Evolutionary conservation across 768 basidiomycete genomes (phyloP).

Genomic region (Panaeolus cyanescens): DNA sequence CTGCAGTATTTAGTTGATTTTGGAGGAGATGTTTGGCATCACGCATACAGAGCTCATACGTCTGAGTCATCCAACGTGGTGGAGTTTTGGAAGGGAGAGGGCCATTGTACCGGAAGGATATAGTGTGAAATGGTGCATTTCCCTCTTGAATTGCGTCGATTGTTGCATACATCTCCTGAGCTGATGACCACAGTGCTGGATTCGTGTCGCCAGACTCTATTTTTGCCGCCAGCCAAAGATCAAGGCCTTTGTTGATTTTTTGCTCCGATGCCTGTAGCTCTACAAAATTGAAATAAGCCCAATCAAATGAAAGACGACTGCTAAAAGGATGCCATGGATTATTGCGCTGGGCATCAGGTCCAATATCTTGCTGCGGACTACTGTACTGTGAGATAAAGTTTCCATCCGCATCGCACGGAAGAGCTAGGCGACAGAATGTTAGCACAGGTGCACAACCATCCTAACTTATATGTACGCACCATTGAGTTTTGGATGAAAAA

Average conservation of each 20-base stretch:
- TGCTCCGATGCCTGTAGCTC: conserved; percentile 16
- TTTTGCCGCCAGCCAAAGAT: conserved; percentile 18
- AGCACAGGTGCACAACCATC: too few species aligned
- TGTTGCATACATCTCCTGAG: conserved; percentile 12
- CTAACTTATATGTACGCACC: too few species aligned
- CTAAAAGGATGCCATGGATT: conserved; percentile 23
- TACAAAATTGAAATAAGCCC: conserved; percentile 21
- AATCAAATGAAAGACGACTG: conserved; percentile 20
- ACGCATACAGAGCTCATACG: conserved; percentile 22
- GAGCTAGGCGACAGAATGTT: neutral
- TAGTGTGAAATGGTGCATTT: conserved; percentile 15
- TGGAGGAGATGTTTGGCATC: conserved; percentile 16
- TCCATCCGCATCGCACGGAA: conserved; percentile 4
- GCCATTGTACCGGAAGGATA: conserved; percentile 16
- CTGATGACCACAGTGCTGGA: conserved; percentile 8
- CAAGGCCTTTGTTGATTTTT: conserved; percentile 16
- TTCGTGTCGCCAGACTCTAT: conserved; percentile 6
- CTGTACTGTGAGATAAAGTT: neutral
- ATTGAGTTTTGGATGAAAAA: conserved; percentile 11
- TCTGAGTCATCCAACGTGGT: conserved; percentile 23
- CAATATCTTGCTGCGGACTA: conserved; percentile 13
- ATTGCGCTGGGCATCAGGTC: conserved; percentile 18
- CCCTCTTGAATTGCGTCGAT: conserved; percentile 18
- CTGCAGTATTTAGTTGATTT: conserved; percentile 18
- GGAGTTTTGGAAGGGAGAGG: conserved; percentile 8